A percentile compares a stretch with the other conserved stretches of the same genome.
phyloP scores from a whole-genome alignment of 352 stramenopile species.

The Phytophthora kernoviae region DNA sequence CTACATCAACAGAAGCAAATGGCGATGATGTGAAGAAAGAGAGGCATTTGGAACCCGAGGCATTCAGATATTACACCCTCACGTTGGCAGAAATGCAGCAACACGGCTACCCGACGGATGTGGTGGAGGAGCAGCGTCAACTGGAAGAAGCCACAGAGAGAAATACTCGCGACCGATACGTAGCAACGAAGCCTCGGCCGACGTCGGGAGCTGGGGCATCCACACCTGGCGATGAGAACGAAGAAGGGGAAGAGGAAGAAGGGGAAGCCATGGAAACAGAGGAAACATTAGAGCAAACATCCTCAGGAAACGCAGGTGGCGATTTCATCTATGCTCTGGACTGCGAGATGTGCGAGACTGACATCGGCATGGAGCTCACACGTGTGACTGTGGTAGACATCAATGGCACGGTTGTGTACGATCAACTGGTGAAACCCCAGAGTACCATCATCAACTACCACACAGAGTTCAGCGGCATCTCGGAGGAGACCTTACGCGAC shows the following conservation, averaged over 20 bases:
- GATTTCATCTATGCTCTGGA: constrained; percentile 76
- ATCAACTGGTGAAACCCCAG: constrained; percentile 84
- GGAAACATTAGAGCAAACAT: constrained; percentile 17
- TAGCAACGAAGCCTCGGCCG: constrained; percentile 52
- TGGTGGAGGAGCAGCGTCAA: constrained; percentile 62
- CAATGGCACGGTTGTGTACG: constrained; percentile 66
- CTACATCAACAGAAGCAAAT: constrained; percentile 15
- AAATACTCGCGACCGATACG: constrained; percentile 58
- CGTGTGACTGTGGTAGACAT: constrained; percentile 80
- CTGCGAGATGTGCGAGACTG: constrained; percentile 92
- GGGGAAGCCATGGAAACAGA: constrained; percentile 27
- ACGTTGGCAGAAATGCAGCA: constrained; percentile 69
- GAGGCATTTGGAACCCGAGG: constrained; percentile 15
- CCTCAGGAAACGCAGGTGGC: constrained; percentile 5
- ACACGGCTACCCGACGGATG: constrained; percentile 69
- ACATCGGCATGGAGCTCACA: constrained; percentile 83
- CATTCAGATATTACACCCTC: constrained; percentile 61
- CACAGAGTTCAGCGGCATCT: constrained; percentile 91
- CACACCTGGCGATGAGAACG: neutral
- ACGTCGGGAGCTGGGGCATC: constrained; percentile 6
- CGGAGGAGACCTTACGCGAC: constrained; percentile 61
- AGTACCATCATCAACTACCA: constrained; percentile 90
- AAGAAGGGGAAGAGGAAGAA: constrained; percentile 24
- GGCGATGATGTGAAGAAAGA: constrained; percentile 2
- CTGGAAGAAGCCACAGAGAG: constrained; percentile 55